phyloP scores from a whole-genome alignment of 2,329 filamentous ascomycete genomes.

The Achaetomium macrosporum region DNA sequence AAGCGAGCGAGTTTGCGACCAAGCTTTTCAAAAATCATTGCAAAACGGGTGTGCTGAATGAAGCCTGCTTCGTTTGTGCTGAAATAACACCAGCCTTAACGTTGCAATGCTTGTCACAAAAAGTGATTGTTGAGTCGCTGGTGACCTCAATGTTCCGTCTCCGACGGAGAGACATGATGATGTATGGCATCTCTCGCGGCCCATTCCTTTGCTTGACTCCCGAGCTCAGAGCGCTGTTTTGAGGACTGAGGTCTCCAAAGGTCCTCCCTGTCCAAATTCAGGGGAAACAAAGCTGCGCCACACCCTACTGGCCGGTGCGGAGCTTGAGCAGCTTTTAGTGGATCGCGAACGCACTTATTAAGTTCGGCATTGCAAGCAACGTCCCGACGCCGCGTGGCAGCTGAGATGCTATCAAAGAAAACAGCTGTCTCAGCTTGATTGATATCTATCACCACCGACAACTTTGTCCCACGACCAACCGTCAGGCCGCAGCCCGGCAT shows the following conservation, averaged over 20 bases:
- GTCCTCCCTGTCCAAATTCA: neutral
- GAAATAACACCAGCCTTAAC: too few relatives aligned
- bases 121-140: too few relatives aligned
- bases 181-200: too few relatives aligned
- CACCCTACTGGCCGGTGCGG: constrained; percentile 3
- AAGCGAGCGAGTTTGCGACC: too few relatives aligned
- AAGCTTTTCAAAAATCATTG: too few relatives aligned
- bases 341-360: constrained; percentile 5
- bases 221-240: too few relatives aligned
- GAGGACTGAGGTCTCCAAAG: constrained; percentile 14
- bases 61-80: too few relatives aligned
- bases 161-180: too few relatives aligned
- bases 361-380: neutral
- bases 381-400: constrained; percentile 5
- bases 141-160: too few relatives aligned
- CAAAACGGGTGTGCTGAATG: too few relatives aligned
- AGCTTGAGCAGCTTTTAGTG: constrained; percentile 2
- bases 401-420: neutral
- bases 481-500: neutral
- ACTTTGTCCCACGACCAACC: neutral
- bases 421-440: neutral
- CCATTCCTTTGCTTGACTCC: neutral
- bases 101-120: too few relatives aligned
- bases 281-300: constrained; percentile 15
- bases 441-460: neutral